Conservation (phyloP, 176 grass and related monocot species). For the Oryza glumipatula region DNA sequence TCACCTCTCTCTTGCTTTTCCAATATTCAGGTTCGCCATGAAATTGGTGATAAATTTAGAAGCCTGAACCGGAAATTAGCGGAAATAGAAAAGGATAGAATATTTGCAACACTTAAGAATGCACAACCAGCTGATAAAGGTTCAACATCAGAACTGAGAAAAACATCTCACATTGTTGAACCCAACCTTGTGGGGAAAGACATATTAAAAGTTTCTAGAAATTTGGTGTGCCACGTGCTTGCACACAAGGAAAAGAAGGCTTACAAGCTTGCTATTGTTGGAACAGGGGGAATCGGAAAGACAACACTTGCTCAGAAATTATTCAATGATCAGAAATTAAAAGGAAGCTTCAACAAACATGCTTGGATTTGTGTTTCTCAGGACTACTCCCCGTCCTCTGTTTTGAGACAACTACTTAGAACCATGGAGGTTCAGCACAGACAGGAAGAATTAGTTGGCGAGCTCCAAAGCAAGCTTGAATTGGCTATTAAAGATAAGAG, state of each 20-base stretch:
- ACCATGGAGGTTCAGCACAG: background rate
- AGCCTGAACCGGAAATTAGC: slow-evolving; percentile 31
- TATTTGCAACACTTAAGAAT: too few relatives aligned
- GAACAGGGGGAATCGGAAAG: slow-evolving; percentile 22
- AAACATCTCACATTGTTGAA: background rate
- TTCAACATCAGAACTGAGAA: too few relatives aligned
- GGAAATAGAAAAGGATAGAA: background rate
- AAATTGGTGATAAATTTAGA: slow-evolving; percentile 24
- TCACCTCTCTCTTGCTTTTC: slow-evolving; percentile 18
- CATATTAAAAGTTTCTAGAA: slow-evolving; percentile 1
- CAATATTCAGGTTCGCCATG: background rate
- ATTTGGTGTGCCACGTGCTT: background rate
- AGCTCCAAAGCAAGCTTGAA: slow-evolving; percentile 5
- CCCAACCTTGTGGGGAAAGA: slow-evolving; percentile 41
- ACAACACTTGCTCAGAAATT: slow-evolving; percentile 42
- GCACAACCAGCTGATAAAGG: too few relatives aligned
- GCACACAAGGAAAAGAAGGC: slow-evolving; percentile 1
- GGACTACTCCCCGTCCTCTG: background rate
- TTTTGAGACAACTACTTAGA: slow-evolving; percentile 34
- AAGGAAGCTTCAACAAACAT: slow-evolving; percentile 26
- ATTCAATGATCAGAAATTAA: slow-evolving; percentile 32
- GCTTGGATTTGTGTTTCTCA: slow-evolving; percentile 43
- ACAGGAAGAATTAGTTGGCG: slow-evolving; percentile 1
- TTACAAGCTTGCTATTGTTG: background rate
- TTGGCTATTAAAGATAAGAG: background rate